Percentiles rank a stretch among this genome's conserved stretches.
Conservation (phyloP, 495 filamentous ascomycete genomes). For the Penicillium robsamsonii region DNA sequence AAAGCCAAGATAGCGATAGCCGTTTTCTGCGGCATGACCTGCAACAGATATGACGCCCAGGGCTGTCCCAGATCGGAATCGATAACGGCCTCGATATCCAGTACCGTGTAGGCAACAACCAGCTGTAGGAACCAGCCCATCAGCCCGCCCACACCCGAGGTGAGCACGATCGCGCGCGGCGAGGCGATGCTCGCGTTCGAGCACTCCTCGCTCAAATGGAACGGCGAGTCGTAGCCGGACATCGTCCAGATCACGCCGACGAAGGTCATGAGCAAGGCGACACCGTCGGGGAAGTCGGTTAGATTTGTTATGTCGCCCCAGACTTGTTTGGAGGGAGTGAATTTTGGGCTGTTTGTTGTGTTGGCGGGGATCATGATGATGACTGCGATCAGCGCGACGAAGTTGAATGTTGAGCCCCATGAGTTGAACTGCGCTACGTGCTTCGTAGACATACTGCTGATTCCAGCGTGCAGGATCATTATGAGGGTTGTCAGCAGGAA, state of each 20-base stretch:
- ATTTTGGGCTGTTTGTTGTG: conserved; percentile 58
- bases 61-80: conserved; percentile 68
- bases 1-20: conserved; percentile 66
- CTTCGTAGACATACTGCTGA: conserved; percentile 72
- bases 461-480: conserved; percentile 67
- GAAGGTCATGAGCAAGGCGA: conserved; percentile 76
- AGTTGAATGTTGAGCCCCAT: conserved; percentile 70
- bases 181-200: conserved; percentile 73
- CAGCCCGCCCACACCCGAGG: conserved; percentile 63
- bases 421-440: conserved; percentile 78
- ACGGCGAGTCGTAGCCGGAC: conserved; percentile 70
- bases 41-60: conserved; percentile 71
- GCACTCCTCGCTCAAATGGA: conserved; percentile 76
- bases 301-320: conserved; percentile 70
- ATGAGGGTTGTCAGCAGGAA: conserved; percentile 69
- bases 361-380: conserved; percentile 70
- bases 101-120: conserved; percentile 76
- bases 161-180: conserved; percentile 75
- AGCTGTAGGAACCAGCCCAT: conserved; percentile 75
- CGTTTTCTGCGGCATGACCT: conserved; percentile 63
- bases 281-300: conserved; percentile 68
- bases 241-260: conserved; percentile 64
- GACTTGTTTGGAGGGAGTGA: conserved; percentile 59
- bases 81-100: conserved; percentile 61
- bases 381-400: conserved; percentile 63